phyloP scores from a whole-genome alignment of 2,329 filamentous ascomycete genomes.

The Acarospora socialis region DNA sequence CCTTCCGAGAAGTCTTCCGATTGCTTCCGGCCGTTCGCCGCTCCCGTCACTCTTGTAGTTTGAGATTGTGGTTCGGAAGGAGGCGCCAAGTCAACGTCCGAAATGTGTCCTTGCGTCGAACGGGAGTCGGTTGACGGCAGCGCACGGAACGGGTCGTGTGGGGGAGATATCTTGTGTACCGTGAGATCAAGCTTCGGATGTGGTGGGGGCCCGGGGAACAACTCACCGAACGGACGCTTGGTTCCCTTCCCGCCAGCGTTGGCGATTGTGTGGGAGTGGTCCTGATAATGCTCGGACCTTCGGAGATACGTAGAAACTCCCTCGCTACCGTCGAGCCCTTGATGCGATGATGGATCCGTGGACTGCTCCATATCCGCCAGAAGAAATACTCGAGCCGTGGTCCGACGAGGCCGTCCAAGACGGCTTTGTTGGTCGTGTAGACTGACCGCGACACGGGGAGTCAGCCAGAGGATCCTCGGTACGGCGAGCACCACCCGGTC shows the following conservation, averaged over 20 bases:
- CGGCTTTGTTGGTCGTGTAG: constrained; percentile 31
- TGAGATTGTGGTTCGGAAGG: no score
- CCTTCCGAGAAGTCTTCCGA: neutral
- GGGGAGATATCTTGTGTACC: neutral
- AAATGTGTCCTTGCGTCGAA: neutral
- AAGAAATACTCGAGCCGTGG: constrained; percentile 37
- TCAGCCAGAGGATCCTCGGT: constrained; percentile 8
- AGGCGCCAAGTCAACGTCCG: neutral
- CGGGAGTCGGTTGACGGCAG: neutral
- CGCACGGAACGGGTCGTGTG: neutral
- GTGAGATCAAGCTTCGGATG: neutral
- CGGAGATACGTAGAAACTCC: constrained; percentile 31
- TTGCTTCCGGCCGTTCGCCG: constrained; percentile 4
- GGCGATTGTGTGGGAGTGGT: constrained; percentile 13
- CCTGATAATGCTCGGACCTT: constrained; percentile 18
- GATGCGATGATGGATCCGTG: constrained; percentile 23
- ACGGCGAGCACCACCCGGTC: constrained; percentile 9
- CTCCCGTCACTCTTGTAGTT: constrained; percentile 5
- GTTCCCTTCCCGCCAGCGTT: constrained; percentile 10
- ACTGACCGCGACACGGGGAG: constrained; percentile 20
- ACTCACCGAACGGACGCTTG: constrained; percentile 5
- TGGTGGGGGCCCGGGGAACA: neutral
- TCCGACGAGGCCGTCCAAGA: constrained; percentile 27
- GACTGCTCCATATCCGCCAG: constrained; percentile 37
- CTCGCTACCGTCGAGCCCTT: constrained; percentile 26